These are phyloP conservation scores for Lentinula novae-zelandiae DNA, from an alignment of 1,284 basidiomycete genomes.

Conservation along the genomic window DNA sequence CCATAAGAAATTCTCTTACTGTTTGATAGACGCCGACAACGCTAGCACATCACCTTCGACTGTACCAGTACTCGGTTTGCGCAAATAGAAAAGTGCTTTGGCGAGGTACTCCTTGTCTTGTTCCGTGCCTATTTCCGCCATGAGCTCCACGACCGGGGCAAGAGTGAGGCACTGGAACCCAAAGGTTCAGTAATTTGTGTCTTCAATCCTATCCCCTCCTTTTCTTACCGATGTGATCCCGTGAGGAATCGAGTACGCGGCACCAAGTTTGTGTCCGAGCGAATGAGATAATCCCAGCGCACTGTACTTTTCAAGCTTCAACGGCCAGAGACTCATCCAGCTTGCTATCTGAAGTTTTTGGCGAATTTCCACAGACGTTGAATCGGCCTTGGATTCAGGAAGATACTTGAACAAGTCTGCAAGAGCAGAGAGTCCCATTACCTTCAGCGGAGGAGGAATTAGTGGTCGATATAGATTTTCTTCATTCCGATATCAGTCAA, in stretches of 20 bases:
- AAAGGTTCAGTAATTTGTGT: neutral
- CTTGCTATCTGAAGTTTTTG: slow-evolving; percentile 72
- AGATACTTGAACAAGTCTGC: slow-evolving; percentile 74
- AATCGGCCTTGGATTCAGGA: slow-evolving; percentile 58
- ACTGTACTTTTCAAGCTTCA: slow-evolving; percentile 51
- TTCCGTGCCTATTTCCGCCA: slow-evolving; percentile 49
- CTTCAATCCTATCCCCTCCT: neutral
- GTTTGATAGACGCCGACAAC: slow-evolving; percentile 50
- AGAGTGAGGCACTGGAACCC: slow-evolving; percentile 67
- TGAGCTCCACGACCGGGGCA: slow-evolving; percentile 54
- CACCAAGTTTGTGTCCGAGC: slow-evolving; percentile 74
- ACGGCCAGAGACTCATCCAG: slow-evolving; percentile 79
- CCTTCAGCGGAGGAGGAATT: slow-evolving; percentile 56
- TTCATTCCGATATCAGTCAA: slow-evolving; percentile 20
- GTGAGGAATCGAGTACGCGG: slow-evolving; percentile 73
- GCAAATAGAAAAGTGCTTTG: slow-evolving; percentile 51
- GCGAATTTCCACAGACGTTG: slow-evolving; percentile 52
- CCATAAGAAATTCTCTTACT: slow-evolving; percentile 34
- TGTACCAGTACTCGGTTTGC: slow-evolving; percentile 54
- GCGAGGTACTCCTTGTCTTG: slow-evolving; percentile 60
- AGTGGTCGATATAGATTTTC: slow-evolving; percentile 68
- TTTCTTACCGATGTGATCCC: slow-evolving; percentile 72
- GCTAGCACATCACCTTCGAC: slow-evolving; percentile 53
- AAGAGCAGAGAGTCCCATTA: slow-evolving; percentile 64
- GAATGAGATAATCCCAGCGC: slow-evolving; percentile 72